A percentile compares a stretch with the other conserved stretches of the same genome.
Evolutionary conservation across 331 rosid genomes (phyloP).

Genomic region (Telfairia occidentalis): DNA sequence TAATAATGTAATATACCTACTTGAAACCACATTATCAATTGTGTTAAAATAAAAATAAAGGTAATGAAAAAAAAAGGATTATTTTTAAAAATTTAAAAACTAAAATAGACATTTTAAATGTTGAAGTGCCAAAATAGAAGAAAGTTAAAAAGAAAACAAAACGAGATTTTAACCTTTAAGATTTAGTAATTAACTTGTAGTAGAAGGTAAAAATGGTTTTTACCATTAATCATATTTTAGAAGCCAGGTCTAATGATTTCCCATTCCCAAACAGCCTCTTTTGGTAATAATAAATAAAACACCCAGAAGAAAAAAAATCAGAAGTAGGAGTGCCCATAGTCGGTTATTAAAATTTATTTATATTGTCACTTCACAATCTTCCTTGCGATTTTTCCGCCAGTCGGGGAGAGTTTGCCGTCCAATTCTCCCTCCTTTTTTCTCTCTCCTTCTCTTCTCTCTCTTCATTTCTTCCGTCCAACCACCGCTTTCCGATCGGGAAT

Average conservation of each 20-base stretch:
- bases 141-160: too few species aligned
- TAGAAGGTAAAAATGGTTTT: not conserved
- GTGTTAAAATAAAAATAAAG: too few species aligned
- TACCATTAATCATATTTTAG: not conserved
- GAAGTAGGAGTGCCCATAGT: not conserved
- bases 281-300: not conserved
- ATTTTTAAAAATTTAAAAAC: too few species aligned
- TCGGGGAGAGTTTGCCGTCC: not conserved
- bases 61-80: too few species aligned
- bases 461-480: not conserved
- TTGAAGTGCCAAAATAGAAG: too few species aligned
- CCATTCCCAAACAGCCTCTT: not conserved
- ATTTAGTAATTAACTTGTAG: too few species aligned
- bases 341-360: not conserved
- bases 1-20: too few species aligned
- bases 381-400: not conserved
- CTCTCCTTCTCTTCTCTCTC: not conserved
- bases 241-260: not conserved
- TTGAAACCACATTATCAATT: too few species aligned
- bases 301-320: not conserved
- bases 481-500: not conserved
- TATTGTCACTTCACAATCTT: slow-evolving; percentile 9
- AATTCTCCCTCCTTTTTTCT: not conserved
- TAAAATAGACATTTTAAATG: too few species aligned
- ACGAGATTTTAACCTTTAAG: too few species aligned